A percentile compares a stretch with the other conserved stretches of the same genome.
phyloP scores from a whole-genome alignment of 257 asterid genomes.

The Solanum pinnatisectum region DNA sequence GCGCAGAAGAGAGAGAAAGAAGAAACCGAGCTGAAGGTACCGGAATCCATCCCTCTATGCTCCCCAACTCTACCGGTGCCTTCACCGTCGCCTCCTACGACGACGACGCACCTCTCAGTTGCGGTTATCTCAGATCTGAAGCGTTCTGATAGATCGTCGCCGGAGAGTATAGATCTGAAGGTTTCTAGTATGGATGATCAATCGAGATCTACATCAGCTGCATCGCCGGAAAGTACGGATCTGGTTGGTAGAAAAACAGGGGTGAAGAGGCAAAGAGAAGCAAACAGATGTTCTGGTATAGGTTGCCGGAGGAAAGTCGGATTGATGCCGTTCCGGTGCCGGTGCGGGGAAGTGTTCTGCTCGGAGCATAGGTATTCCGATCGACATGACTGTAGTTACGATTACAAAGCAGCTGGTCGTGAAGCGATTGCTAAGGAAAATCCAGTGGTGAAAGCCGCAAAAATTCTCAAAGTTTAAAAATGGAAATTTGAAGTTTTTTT shows the following conservation, averaged over 20 bases:
- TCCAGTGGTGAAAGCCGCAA: conserved; percentile 83
- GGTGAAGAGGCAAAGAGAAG: conserved; percentile 24
- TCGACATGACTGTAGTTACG: conserved; percentile 79
- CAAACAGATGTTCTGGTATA: conserved; percentile 38
- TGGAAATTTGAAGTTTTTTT: not conserved
- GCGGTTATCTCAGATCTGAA: conserved; percentile 15
- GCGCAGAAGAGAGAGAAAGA: conserved; percentile 74
- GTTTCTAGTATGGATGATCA: not conserved
- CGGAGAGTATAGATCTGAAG: not conserved
- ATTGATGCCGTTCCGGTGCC: conserved; percentile 66
- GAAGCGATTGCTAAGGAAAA: conserved; percentile 65
- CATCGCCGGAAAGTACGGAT: not conserved
- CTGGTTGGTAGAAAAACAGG: not conserved
- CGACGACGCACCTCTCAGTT: conserved; percentile 7
- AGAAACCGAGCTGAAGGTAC: conserved; percentile 62
- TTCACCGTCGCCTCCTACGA: conserved; percentile 23
- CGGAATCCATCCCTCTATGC: conserved; percentile 51
- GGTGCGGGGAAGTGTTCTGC: conserved; percentile 79
- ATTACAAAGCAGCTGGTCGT: conserved; percentile 68
- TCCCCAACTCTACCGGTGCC: conserved; percentile 14
- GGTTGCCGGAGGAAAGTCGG: conserved; percentile 86
- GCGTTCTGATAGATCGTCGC: not conserved
- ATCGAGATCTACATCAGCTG: conserved; percentile 5
- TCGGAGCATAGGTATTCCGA: conserved; percentile 76
- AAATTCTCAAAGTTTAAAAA: conserved; percentile 52